Evolutionary conservation across 331 rosid species (phyloP), one percentile per base, ranked within the genome.

Genomic region (Quercus lobata): DNA sequence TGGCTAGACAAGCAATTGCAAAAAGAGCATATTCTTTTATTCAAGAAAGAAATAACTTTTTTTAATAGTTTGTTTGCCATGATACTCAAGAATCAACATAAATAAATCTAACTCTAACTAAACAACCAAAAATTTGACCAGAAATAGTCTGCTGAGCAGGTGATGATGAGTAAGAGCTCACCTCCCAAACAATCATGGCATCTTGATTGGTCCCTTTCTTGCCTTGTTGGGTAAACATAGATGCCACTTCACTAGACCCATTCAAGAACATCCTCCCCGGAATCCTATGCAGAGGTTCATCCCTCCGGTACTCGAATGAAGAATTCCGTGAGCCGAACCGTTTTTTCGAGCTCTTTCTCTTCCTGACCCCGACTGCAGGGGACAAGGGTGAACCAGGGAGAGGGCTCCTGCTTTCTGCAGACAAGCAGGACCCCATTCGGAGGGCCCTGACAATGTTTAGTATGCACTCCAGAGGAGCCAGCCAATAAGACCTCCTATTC

Each of bases 121-220:
- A 69, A 30, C 32, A 9, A 41, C 34, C 52, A 41, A 24, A 19
- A 14, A 1, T 6, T 44, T 44, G 57, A 27, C 57, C 57, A 44
- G 16, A 32, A 44, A 44, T 12, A 6, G 22, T 21, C 11, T 41
- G 46, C 7, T 15, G 19, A 37, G 24, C 24, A 27, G 25, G 25
- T 12, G 63, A 21, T 3, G 19, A 19, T 9, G 73, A 77, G 65
- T 30, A 63, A 81, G 69, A 71, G 60, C 87, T 71, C 68, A 95
- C 99, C 99, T 96, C 98, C 99, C 99, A 96, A 81, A 96, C 94
- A 81, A 96, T 24, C 99, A 96, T 96, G 81, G 99, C 99, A 78
- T 96, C 99, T 79, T 96, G 99, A 80, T 96, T 96, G 78, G 99
- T 86, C 18, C 99, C 99, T 80, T 96, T 96, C 84, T 90, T 96